A percentile compares a stretch with the other conserved stretches of the same genome.
Evolutionary conservation across 257 asterid species (phyloP).

Genomic region (Paraleonurus japonicus): DNA sequence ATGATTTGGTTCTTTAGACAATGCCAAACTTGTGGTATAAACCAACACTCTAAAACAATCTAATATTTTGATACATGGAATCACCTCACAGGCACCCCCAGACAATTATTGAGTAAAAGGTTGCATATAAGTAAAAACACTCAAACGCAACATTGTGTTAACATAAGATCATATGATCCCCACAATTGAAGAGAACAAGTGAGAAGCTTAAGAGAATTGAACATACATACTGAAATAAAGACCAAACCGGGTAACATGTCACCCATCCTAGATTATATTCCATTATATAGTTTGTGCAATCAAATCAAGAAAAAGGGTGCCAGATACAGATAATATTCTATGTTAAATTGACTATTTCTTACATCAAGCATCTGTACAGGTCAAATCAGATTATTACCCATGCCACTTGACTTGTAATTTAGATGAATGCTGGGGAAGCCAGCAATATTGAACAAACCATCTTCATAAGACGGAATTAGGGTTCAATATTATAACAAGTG

Average conservation of each 20-base stretch:
- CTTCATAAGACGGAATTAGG: neutral
- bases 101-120: neutral
- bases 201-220: neutral
- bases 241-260: neutral
- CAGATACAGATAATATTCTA: neutral
- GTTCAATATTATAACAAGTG: neutral
- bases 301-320: neutral
- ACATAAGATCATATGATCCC: neutral
- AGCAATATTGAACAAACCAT: neutral
- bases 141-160: neutral
- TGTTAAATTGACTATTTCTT: neutral
- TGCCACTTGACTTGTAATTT: neutral
- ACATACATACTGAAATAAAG: neutral
- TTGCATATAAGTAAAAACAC: neutral
- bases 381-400: neutral
- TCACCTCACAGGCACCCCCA: neutral
- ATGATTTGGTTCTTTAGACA: neutral
- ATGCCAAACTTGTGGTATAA: neutral
- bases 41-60: slow-evolving; percentile 6
- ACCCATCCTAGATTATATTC: neutral
- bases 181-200: neutral
- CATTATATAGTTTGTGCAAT: neutral
- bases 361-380: neutral
- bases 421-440: neutral
- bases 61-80: neutral